Conservation (phyloP, 163 green algal species). For the Chlorella variabilis region DNA sequence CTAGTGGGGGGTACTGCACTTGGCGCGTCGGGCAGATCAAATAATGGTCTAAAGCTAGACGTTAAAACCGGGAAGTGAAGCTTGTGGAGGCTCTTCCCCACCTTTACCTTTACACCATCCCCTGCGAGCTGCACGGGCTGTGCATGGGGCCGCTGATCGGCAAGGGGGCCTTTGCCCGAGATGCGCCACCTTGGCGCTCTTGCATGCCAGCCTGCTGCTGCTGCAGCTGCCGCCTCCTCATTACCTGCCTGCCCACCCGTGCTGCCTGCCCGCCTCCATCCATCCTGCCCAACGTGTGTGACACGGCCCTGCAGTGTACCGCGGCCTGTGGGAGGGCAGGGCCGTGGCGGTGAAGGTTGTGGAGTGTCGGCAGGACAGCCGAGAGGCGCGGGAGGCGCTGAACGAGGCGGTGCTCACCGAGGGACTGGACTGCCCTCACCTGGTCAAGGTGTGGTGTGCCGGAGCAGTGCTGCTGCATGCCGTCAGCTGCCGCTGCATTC, state of each 20-base stretch:
- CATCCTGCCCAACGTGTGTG: background rate
- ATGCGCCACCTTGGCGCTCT: background rate
- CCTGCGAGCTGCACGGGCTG: constrained; percentile 30
- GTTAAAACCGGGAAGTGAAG: too few relatives aligned
- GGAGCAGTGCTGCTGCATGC: too few relatives aligned
- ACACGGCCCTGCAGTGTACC: constrained; percentile 52
- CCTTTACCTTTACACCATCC: too few relatives aligned
- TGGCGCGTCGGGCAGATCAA: too few relatives aligned
- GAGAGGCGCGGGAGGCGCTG: background rate
- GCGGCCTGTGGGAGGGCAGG: constrained; percentile 48
- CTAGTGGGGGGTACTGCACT: too few relatives aligned
- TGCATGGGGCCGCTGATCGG: constrained; percentile 59
- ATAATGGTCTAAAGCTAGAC: too few relatives aligned
- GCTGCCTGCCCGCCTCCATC: background rate
- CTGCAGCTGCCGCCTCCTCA: background rate
- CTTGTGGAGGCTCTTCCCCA: too few relatives aligned
- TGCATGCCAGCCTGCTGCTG: background rate
- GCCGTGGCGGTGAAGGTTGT: constrained; percentile 57
- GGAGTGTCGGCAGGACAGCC: background rate
- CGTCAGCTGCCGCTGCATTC: too few relatives aligned
- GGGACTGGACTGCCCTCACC: constrained; percentile 39
- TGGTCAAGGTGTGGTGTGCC: constrained; percentile 36
- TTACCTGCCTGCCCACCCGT: background rate
- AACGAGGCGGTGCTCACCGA: background rate
- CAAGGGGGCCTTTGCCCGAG: constrained; percentile 50